Evolutionary conservation across 169 alveolate genomes (phyloP), one percentile per base, ranked within the genome.

Genomic region (Plasmodium fragile): DNA sequence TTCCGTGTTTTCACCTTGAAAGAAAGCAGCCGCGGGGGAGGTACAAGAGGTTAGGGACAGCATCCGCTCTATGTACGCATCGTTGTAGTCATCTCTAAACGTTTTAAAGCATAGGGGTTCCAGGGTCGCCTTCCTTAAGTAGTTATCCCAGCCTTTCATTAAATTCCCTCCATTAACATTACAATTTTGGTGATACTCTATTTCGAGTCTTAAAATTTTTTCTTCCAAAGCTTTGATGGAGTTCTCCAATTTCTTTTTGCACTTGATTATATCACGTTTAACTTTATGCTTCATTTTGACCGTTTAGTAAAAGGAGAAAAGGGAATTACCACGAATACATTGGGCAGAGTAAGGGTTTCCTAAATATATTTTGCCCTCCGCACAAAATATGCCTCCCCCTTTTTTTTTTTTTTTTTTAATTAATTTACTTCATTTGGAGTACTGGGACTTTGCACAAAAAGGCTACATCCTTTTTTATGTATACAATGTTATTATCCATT

Each of bases 171-270:
- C 93, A 87, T 87, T 52, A 41, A 87, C 90, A 65, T 87, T 87
- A 78, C 93, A 87, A 45, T 87, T 87, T 45, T 87, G 25, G 45
- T 87, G 93, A 87, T 87, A 87, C 41, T 87, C 93, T 65, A 70
- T 49, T 87, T 87, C 93, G 25, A 87, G 93, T 59, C 93, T 87
- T 78, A 87, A 87, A 78, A 87, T 87, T 78, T 87, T 87, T 39
- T 87, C 93, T 87, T 87, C 93, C 75, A 87, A 78, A 1, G 89
- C 93, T 65, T 87, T 87, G 28, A 87, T 87, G 30, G 93, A 87
- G 52, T 79, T 87, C 81, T 87, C 93, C 41, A 87, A 79, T 39
- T 78, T 87, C 81, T 87, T 87, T 43, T 87, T 87, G 53, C 90
- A 87, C 55, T 87, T 87, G 70, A 87, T 87, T 55, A 87, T 87